Evolutionary conservation across 2,329 filamentous ascomycete genomes (phyloP).

Genomic region (Ophiosphaerella herpotricha): DNA sequence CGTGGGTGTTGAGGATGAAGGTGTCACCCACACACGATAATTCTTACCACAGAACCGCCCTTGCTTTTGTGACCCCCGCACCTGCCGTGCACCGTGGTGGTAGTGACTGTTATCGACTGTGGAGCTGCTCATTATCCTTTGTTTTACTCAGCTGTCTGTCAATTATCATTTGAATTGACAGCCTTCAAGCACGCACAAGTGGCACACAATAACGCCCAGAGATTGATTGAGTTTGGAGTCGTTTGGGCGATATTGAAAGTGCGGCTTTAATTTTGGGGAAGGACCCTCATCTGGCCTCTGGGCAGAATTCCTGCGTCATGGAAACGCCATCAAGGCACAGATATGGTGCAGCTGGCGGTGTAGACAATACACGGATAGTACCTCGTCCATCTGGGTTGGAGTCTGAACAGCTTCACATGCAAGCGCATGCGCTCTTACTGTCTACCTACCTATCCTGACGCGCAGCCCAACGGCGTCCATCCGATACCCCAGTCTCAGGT

Average conservation of each 20-base stretch:
- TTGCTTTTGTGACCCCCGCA: too few species aligned
- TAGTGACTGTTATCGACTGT: too few species aligned
- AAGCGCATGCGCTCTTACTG: background rate
- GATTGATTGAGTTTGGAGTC: background rate
- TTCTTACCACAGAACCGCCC: background rate
- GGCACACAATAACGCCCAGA: too few species aligned
- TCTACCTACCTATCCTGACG: too few species aligned
- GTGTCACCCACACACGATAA: background rate
- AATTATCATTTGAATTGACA: too few species aligned
- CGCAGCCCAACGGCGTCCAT: too few species aligned
- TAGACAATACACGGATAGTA: background rate
- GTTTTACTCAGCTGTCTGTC: too few species aligned
- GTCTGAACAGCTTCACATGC: background rate
- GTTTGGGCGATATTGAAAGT: conserved; percentile 9
- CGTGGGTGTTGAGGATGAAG: background rate
- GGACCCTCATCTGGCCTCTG: conserved; percentile 11
- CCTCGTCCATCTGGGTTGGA: background rate
- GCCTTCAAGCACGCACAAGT: background rate
- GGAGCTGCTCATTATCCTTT: too few species aligned
- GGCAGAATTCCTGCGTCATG: conserved; percentile 3
- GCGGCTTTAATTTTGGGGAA: conserved; percentile 11
- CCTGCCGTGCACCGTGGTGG: too few species aligned
- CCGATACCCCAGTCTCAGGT: background rate
- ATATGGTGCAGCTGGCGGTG: background rate
- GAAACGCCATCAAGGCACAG: background rate